Conservation (phyloP, 768 basidiomycete species). For the Kwoniella sp. region DNA sequence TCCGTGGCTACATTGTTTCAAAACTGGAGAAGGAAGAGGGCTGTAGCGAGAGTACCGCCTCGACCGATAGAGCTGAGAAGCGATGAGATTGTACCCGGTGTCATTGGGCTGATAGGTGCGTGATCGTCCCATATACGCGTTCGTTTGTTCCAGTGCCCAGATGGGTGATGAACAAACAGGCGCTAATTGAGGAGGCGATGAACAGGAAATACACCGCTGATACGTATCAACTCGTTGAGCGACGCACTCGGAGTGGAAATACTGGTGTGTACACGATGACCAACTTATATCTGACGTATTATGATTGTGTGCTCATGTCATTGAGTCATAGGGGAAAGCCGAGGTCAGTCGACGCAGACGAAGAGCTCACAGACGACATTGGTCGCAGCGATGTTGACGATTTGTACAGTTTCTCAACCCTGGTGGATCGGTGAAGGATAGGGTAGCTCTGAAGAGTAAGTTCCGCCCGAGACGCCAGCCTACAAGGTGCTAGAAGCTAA, state of each 20-base stretch:
- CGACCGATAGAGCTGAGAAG: slow-evolving; percentile 58
- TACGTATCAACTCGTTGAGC: slow-evolving; percentile 88
- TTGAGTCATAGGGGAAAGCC: slow-evolving; percentile 69
- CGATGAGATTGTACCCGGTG: slow-evolving; percentile 77
- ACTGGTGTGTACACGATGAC: slow-evolving; percentile 58
- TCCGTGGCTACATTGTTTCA: slow-evolving; percentile 65
- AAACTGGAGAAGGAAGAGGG: slow-evolving; percentile 58
- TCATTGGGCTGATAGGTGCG: slow-evolving; percentile 79
- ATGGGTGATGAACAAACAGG: too few species aligned
- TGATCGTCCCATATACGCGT: background rate
- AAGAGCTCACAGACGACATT: background rate
- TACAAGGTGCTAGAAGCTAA: background rate
- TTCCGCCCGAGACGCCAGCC: background rate
- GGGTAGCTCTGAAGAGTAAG: slow-evolving; percentile 89
- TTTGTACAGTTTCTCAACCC: slow-evolving; percentile 81
- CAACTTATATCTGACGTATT: background rate
- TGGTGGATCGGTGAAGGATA: slow-evolving; percentile 95
- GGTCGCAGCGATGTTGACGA: background rate
- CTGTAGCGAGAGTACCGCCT: slow-evolving; percentile 39
- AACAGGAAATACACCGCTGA: slow-evolving; percentile 87
- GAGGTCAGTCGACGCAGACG: too few species aligned
- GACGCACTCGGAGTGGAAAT: slow-evolving; percentile 90
- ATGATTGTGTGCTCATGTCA: background rate
- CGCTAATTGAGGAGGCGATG: too few species aligned
- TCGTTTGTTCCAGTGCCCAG: too few species aligned